Evolutionary conservation across 2,329 filamentous ascomycete genomes (phyloP).

Genomic region (Hymenoscyphus linearis): DNA sequence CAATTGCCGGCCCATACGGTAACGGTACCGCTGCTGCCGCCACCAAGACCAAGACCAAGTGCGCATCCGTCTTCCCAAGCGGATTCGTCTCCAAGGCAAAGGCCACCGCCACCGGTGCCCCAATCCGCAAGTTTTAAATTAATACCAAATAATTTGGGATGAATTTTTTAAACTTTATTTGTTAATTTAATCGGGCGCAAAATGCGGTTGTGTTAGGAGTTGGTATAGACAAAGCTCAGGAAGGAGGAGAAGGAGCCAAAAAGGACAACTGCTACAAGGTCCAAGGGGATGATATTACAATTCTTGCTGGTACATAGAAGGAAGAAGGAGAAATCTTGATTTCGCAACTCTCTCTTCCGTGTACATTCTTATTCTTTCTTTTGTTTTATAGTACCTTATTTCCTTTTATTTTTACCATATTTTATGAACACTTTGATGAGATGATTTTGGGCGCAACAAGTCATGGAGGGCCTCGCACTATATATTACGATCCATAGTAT

Average conservation of each 20-base stretch:
- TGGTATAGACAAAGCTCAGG: background rate
- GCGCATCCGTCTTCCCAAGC: conserved; percentile 23
- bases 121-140: conserved; percentile 2
- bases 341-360: background rate
- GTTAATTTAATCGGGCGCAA: background rate
- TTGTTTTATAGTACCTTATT: background rate
- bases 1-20: conserved; percentile 20
- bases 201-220: background rate
- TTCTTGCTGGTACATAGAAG: conserved; percentile 15
- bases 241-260: background rate
- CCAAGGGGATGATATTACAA: conserved; percentile 3
- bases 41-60: conserved; percentile 21
- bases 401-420: background rate
- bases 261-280: background rate
- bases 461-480: background rate
- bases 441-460: conserved; percentile 1
- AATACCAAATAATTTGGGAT: background rate
- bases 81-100: conserved; percentile 25
- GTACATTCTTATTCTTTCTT: background rate
- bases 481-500: background rate
- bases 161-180: background rate
- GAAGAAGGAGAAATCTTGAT: background rate
- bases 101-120: conserved; percentile 12
- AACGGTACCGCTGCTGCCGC: conserved; percentile 22
- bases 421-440: background rate